A percentile compares a stretch with the other conserved stretches of the same genome.
Evolutionary conservation across 345 rosid genomes (phyloP).

Genomic region (Adansonia digitata): DNA sequence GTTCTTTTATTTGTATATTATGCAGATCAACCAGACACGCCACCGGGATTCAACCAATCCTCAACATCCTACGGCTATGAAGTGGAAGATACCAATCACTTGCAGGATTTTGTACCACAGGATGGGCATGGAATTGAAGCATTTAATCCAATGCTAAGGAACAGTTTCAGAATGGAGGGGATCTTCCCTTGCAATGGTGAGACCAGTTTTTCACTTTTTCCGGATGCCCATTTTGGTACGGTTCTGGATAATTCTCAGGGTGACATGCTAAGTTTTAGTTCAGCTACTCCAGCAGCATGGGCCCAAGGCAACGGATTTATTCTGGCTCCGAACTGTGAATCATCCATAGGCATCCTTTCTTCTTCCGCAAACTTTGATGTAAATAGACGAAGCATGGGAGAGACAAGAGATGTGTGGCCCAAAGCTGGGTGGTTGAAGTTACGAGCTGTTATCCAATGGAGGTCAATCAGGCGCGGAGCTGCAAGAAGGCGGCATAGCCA

Average conservation of each 20-base stretch:
- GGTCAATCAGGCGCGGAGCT: slow-evolving; percentile 17
- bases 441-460: slow-evolving; percentile 47
- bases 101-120: slow-evolving; percentile 8
- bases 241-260: slow-evolving; percentile 19
- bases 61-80: slow-evolving; percentile 21
- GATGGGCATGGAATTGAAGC: background rate
- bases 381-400: background rate
- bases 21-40: slow-evolving; percentile 30
- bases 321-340: slow-evolving; percentile 21
- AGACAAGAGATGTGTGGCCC: slow-evolving; percentile 6
- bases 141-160: slow-evolving; percentile 12
- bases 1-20: no score
- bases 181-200: slow-evolving; percentile 8
- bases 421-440: slow-evolving; percentile 70
- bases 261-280: slow-evolving; percentile 36
- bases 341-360: slow-evolving; percentile 23
- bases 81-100: slow-evolving; percentile 17
- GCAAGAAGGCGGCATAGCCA: slow-evolving; percentile 1
- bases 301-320: slow-evolving; percentile 18
- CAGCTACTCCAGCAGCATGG: slow-evolving; percentile 24
- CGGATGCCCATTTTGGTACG: background rate
- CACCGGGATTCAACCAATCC: slow-evolving; percentile 19
- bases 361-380: background rate
- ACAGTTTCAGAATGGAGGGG: slow-evolving; percentile 25
- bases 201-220: slow-evolving; percentile 11